Base-by-base conservation (phyloP, 768 basidiomycete species). In the Kwoniella dejecticola region DNA sequence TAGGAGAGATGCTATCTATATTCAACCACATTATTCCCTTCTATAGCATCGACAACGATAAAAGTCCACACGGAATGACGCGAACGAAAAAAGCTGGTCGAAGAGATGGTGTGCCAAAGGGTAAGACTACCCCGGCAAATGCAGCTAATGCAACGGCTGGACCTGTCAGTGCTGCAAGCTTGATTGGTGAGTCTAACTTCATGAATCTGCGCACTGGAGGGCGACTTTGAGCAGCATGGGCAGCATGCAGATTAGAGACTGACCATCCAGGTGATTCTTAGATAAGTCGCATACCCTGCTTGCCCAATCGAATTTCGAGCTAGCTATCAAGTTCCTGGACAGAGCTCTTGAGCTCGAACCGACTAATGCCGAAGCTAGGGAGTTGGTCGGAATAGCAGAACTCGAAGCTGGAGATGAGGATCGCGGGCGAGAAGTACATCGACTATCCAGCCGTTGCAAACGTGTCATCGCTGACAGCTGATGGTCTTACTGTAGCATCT, bases 241-340 rank as follows among this genome's bases (percentile, higher is more conserved):
- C n/a, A n/a, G n/a, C n/a, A n/a, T n/a, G n/a, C n/a, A n/a, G n/a
- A n/a, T n/a, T n/a, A n/a, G n/a, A n/a, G n/a, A n/a, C n/a, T n/a
- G n/a, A n/a, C n/a, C n/a, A n/a, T n/a, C n/a, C n/a, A n/a, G n/a
- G n/a, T n/a, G n/a, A 12, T 38, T 26, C 24, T 41, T 33, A 31
- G 85, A 86, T 74, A 92, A 91, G 76, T 87, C 89, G 0, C 89
- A 90, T 72, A 81, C 83, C n/a, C 82, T 94, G 56, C 84, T 94
- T 67, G 83, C 87, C 23, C 89, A 91, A 80, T 91, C 88, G 72
- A 87, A 93, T 78, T 92, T 89, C 75, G 85, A 88, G 50, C 85
- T 94, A 48, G 90, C 91, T 2, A 80, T 83, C 52, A 85, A 83
- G 52, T 93, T 94, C 75, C 81, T 86, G 38, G 81, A 82, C 45